Evolutionary conservation across 2,329 filamentous ascomycete genomes (phyloP).

Genomic region (Penicillium freii): DNA sequence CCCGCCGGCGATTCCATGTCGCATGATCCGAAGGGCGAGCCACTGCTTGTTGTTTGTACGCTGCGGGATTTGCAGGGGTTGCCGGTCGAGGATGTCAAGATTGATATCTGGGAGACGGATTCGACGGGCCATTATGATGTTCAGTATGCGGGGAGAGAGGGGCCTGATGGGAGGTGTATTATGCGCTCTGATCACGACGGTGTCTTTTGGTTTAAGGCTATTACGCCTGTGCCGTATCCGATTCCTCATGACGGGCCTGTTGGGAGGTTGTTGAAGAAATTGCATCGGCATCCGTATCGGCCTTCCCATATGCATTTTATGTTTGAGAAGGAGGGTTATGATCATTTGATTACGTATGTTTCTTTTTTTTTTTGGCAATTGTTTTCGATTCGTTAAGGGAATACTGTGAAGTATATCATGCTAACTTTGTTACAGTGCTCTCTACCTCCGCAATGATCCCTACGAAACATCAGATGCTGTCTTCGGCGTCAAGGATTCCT

Average conservation of each 20-base stretch:
- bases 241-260: constrained; percentile 84
- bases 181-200: constrained; percentile 69
- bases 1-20: constrained; percentile 62
- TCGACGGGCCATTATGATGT: constrained; percentile 79
- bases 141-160: constrained; percentile 63
- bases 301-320: constrained; percentile 85
- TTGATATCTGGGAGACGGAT: constrained; percentile 86
- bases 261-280: constrained; percentile 63
- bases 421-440: constrained; percentile 51
- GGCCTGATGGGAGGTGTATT: constrained; percentile 70
- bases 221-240: constrained; percentile 80
- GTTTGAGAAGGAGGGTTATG: constrained; percentile 76
- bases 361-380: background rate
- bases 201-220: constrained; percentile 78
- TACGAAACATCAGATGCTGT: constrained; percentile 83
- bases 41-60: constrained; percentile 70
- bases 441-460: constrained; percentile 74
- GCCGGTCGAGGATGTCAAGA: constrained; percentile 64
- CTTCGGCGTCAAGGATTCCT: constrained; percentile 79
- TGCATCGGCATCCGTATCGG: constrained; percentile 74
- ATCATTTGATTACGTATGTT: constrained; percentile 77
- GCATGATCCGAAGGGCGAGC: constrained; percentile 66
- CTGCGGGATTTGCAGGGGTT: constrained; percentile 63
- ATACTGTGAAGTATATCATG: background rate
- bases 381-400: background rate